Percentiles rank a stretch among this genome's conserved stretches.
phyloP scores from a whole-genome alignment of 192 early-diverging fungal genomes.

The Coemansia sp. region DNA sequence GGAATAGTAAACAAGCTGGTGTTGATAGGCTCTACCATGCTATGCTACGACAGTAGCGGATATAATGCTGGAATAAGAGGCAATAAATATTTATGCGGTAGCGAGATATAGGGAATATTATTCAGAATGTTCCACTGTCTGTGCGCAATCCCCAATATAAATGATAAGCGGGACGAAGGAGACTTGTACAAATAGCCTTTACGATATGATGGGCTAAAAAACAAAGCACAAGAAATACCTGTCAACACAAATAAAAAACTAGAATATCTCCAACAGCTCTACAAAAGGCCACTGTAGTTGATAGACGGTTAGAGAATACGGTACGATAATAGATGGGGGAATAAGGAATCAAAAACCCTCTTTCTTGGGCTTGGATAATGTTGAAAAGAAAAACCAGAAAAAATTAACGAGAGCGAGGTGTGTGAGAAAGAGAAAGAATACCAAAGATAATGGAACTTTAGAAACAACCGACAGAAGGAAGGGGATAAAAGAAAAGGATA shows the following conservation, averaged over 20 bases:
- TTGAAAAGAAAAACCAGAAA: neutral
- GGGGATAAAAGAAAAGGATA: neutral
- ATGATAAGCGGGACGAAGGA: neutral
- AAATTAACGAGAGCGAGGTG: neutral
- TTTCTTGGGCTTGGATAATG: neutral
- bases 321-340: too few species aligned
- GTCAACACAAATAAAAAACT: neutral
- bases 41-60: neutral
- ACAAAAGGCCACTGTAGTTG: too few species aligned
- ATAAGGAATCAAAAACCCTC: too few species aligned
- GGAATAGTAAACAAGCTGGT: constrained; percentile 47
- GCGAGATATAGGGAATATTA: neutral
- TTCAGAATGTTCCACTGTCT: neutral
- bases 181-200: neutral
- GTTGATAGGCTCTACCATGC: constrained; percentile 52
- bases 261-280: too few species aligned
- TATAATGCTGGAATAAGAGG: neutral
- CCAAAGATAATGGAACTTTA: too few species aligned
- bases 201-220: too few species aligned
- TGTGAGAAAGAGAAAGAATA: too few species aligned
- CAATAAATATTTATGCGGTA: neutral
- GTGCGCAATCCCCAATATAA: neutral
- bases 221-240: too few species aligned
- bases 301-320: too few species aligned
- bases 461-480: neutral